Base-by-base conservation (phyloP, 257 asterid species). In the Ocimum tenuiflorum region DNA sequence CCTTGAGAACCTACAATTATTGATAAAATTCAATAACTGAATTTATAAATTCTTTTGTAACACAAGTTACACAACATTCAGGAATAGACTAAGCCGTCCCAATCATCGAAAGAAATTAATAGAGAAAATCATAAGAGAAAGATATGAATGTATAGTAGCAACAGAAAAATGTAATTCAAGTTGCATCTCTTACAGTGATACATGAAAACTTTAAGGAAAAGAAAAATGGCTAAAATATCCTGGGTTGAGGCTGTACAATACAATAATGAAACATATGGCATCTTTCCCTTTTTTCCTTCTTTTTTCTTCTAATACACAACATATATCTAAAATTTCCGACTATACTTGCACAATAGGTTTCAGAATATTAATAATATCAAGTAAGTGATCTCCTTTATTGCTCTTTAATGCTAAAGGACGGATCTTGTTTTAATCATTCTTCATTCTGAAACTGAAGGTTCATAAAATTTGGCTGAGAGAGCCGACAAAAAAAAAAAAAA, bases 1-100 rank as follows among this genome's bases (percentile, higher is more conserved):
- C 97, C 86, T 90, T 89, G 69, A 92, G 94, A 87, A 92, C 99
- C 99, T 92, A 79, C 71, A 83, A 42, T 62, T 7, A 65, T 60
- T 3, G 23, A 8, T 48, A 29, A 65, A 29, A 68, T 56, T 54
- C 51, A 41, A 7, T 47, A 14, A 43, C 3, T 53, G 15, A 69
- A 22, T 14, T 50, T 11, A 43, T 53, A 41, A 41, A 11, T 8
- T 27, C 15, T 7, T 41, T 29, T 68, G 35, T 8, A 29, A 59
- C 31, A 27, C 31, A 27, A 27, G 35, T 8, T 18, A 59, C 31
- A 27, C 31, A 27, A 27, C 31, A 27, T 27, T 27, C 31, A 22
- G 45, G 38, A 50, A 71, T 63, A 54, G 15, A 33, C 53, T 47
- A 62, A 56, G 56, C 35, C 22, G 46, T 56, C 13, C 13, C 33